Base-by-base conservation (phyloP, 805 yeast genomes). In the Ogataea nonfermentans region DNA sequence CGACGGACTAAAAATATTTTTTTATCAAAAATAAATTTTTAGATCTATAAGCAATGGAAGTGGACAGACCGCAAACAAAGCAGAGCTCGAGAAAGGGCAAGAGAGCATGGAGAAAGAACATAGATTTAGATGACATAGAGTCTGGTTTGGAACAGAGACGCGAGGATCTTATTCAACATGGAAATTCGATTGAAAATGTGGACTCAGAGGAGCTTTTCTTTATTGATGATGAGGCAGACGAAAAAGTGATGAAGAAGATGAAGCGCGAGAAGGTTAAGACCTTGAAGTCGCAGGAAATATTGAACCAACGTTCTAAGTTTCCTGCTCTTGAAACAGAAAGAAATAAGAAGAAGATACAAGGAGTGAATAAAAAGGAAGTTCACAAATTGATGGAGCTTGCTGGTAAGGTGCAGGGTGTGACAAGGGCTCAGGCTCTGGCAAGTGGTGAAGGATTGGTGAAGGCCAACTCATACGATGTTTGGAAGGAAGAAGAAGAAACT, bases 11-110 rank as follows among this genome's bases (percentile, higher is more conserved):
- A 3, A 36, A 20, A 20, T 20, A 13, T 23, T 42, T 41, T 41
- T 37, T 32, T 37, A 24, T 17, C 4, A 13, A 9, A 7, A 35
- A 31, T 23, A 35, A 31, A 17, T 27, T 36, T 36, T 35, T 30
- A 29, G 37, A 28, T 39, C 40, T 20, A 15, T 16, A 13, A 36
- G 33, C 37, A 25, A 35, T 37, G 41, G 36, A 37, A 32, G 29
- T 39, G 32, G 42, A 39, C 24, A 32, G 42, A 17, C 42, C 42
- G 15, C 79, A 74, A 51, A 73, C 70, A 51, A 67, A 67, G 30
- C 96, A 90, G 64, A 57, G 84, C 4, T 88, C 96, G 6, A 75
- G 98, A 56, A 93, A 93, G 68, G 95, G 96, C 30, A 91, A 86
- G 73, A 82, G 76, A 59, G 80, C 95, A 4, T 87, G 97, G 95